Percentiles rank a stretch among this genome's conserved stretches.
These are phyloP conservation scores for Psidium guajava DNA, from an alignment of 345 rosid species.

Conservation along the genomic window DNA sequence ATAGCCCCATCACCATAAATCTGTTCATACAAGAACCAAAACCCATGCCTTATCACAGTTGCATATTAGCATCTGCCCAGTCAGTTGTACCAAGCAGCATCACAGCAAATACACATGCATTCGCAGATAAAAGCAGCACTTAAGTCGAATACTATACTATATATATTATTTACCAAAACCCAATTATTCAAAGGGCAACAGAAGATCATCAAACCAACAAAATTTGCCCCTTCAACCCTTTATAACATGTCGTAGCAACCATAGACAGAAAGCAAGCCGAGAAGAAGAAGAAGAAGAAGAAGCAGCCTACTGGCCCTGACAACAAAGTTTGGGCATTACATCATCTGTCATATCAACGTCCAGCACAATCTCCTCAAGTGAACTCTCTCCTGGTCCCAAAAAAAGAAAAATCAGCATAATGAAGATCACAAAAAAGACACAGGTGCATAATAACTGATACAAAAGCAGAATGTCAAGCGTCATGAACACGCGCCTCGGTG, in stretches of 20 bases:
- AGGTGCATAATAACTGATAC: not conserved
- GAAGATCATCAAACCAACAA: not conserved
- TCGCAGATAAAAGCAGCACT: not conserved
- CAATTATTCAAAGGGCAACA: not conserved
- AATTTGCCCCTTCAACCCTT: not conserved
- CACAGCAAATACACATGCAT: not conserved
- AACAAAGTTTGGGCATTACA: not conserved
- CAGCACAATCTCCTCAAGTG: constrained; percentile 48
- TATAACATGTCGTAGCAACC: not conserved
- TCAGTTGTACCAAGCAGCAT: not conserved
- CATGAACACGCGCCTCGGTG: constrained; percentile 25
- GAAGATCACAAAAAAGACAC: not conserved
- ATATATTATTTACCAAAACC: not conserved
- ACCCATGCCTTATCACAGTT: not conserved
- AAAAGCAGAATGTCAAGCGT: not conserved
- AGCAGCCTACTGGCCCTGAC: not conserved
- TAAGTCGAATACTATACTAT: not conserved
- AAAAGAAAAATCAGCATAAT: not conserved
- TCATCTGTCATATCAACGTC: not conserved
- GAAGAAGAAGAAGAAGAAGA: not conserved
- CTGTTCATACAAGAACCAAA: not conserved
- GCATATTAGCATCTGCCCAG: not conserved
- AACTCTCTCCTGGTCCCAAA: constrained; percentile 32
- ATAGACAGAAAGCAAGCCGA: not conserved
- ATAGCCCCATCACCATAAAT: not conserved